These are phyloP conservation scores for Xerocomellus chrysenteron DNA, from an alignment of 768 basidiomycete species.

Conservation along the genomic window DNA sequence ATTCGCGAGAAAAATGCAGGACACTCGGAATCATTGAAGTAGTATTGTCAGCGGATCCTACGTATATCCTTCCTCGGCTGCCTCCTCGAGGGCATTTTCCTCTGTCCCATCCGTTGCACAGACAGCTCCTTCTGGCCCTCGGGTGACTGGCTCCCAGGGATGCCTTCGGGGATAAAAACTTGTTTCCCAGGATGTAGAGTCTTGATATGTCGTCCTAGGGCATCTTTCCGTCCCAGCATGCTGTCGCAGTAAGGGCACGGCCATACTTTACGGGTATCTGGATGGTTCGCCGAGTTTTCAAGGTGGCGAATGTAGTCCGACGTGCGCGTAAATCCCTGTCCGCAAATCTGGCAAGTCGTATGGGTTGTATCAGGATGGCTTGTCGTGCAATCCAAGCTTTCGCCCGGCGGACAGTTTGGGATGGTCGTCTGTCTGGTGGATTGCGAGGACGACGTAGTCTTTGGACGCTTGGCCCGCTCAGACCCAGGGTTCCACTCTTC, in stretches of 20 bases:
- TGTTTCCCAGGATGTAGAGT: constrained; percentile 12
- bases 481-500: constrained; percentile 20
- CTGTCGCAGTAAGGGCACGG: constrained; percentile 22
- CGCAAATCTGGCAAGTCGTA: constrained; percentile 15
- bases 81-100: constrained; percentile 1
- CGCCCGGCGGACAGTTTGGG: not conserved
- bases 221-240: constrained; percentile 25
- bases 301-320: constrained; percentile 25
- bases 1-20: too few species aligned
- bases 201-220: constrained; percentile 24
- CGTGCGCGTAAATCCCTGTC: constrained; percentile 16
- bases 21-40: too few species aligned
- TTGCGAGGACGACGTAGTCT: not conserved
- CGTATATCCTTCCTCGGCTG: constrained; percentile 7
- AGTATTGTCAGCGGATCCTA: not conserved
- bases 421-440: not conserved
- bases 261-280: constrained; percentile 27
- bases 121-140: not conserved
- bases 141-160: not conserved
- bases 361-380: not conserved
- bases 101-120: constrained; percentile 5
- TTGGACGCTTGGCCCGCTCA: constrained; percentile 6
- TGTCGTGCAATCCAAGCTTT: not conserved
- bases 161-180: not conserved
- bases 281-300: constrained; percentile 22